Conservation (phyloP, 495 filamentous ascomycete genomes). For the Penicillium simplicissimum region DNA sequence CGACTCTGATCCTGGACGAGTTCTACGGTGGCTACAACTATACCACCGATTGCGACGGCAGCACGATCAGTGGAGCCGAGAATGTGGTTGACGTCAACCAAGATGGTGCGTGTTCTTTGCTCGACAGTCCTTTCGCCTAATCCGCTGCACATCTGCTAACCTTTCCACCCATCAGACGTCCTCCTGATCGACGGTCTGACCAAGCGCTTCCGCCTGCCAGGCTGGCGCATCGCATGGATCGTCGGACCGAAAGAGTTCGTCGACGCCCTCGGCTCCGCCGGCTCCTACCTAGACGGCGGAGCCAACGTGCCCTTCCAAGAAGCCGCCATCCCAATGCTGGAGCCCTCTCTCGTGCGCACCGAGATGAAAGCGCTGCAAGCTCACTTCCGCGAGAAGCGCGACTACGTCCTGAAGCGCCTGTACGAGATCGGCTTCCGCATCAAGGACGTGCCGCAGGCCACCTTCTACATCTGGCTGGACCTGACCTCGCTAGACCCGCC, state of each 20-base stretch:
- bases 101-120: slow-evolving; percentile 50
- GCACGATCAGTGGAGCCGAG: slow-evolving; percentile 80
- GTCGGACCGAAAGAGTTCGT: slow-evolving; percentile 96
- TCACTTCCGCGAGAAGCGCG: slow-evolving; percentile 88
- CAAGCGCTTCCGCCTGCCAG: slow-evolving; percentile 93
- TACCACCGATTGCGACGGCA: slow-evolving; percentile 84
- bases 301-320: slow-evolving; percentile 96
- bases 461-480: slow-evolving; percentile 89
- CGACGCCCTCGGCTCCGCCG: slow-evolving; percentile 88
- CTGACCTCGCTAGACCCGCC: slow-evolving; percentile 51
- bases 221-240: slow-evolving; percentile 97
- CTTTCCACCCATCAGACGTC: slow-evolving; percentile 54
- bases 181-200: slow-evolving; percentile 95
- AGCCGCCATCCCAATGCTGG: slow-evolving; percentile 88
- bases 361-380: slow-evolving; percentile 89
- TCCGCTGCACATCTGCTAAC: background rate
- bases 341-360: slow-evolving; percentile 71
- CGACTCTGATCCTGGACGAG: slow-evolving; percentile 91
- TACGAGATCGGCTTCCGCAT: slow-evolving; percentile 81
- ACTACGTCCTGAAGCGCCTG: slow-evolving; percentile 80
- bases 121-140: background rate
- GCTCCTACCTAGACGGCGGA: slow-evolving; percentile 93
- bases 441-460: slow-evolving; percentile 78
- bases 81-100: slow-evolving; percentile 72
- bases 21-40: slow-evolving; percentile 98